A percentile compares a stretch with the other conserved stretches of the same genome.
phyloP scores from a whole-genome alignment of 352 stramenopile genomes.

The Globisporangium barbulae region DNA sequence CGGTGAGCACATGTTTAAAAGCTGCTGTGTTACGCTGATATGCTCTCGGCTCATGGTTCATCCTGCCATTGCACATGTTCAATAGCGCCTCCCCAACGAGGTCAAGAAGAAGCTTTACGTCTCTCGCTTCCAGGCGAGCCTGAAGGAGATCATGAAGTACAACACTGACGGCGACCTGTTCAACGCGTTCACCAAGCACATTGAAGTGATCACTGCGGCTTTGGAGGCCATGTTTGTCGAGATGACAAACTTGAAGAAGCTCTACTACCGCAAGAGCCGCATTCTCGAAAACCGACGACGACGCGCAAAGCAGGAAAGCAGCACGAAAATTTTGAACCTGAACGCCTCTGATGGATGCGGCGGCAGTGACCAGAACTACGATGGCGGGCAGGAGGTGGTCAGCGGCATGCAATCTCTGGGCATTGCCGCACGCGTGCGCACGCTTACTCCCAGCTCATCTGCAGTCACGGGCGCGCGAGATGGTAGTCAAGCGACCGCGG shows the following conservation, averaged over 20 bases:
- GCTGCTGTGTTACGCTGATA: too few relatives aligned
- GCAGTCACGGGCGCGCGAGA: not conserved
- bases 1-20: conserved; percentile 21
- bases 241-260: conserved; percentile 53
- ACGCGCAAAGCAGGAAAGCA: conserved; percentile 1
- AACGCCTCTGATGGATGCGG: not conserved
- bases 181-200: conserved; percentile 65
- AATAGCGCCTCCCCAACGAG: conserved; percentile 56
- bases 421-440: not conserved
- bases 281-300: conserved; percentile 21
- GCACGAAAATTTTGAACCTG: not conserved
- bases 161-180: conserved; percentile 68
- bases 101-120: conserved; percentile 76
- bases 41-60: not conserved
- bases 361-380: not conserved
- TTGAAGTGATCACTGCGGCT: conserved; percentile 66
- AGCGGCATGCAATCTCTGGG: not conserved
- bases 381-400: conserved; percentile 3
- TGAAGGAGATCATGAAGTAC: conserved; percentile 80
- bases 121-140: conserved; percentile 54
- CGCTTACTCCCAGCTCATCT: not conserved
- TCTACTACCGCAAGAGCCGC: conserved; percentile 34
- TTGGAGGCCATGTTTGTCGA: conserved; percentile 53
- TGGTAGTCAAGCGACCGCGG: not conserved
- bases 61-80: not conserved